Percentiles rank a stretch among this genome's conserved stretches.
These are phyloP conservation scores for Mortierella sp. DNA, from an alignment of 371 early-diverging fungal genomes.

Conservation along the genomic window DNA sequence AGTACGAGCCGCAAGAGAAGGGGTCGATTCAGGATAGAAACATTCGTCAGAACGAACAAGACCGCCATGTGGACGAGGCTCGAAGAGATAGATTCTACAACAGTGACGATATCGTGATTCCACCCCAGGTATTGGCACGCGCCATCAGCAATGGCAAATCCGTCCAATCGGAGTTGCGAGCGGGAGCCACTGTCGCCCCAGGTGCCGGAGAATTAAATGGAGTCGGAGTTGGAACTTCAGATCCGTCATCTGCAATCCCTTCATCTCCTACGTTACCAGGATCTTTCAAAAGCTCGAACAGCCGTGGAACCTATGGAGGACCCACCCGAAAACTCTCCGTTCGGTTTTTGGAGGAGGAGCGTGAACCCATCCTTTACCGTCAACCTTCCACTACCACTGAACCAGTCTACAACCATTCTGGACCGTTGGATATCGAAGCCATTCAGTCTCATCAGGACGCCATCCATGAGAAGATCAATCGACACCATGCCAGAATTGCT, in stretches of 20 bases:
- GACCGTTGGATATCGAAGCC: neutral
- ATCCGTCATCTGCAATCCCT: neutral
- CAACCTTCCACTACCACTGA: constrained; percentile 6
- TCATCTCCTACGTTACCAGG: neutral
- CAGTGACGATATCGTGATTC: constrained; percentile 18
- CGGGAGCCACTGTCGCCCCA: too few relatives aligned
- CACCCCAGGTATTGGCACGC: too few relatives aligned
- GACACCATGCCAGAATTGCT: constrained; percentile 15
- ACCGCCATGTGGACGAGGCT: too few relatives aligned
- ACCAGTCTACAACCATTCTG: neutral
- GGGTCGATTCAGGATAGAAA: too few relatives aligned
- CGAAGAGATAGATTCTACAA: neutral
- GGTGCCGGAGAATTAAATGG: too few relatives aligned
- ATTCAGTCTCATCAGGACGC: neutral
- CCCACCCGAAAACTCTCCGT: constrained; percentile 6
- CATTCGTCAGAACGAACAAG: too few relatives aligned
- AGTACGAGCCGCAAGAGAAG: neutral
- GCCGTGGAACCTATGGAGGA: constrained; percentile 1
- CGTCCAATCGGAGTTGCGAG: too few relatives aligned
- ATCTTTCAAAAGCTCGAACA: neutral
- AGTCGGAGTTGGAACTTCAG: too few relatives aligned
- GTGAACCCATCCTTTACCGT: constrained; percentile 24
- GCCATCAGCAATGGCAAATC: too few relatives aligned
- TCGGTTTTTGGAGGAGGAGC: constrained; percentile 11
- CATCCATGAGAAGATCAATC: neutral